Conservation (phyloP, 306 rosid genomes). For the Pterocarpus santalinus region DNA sequence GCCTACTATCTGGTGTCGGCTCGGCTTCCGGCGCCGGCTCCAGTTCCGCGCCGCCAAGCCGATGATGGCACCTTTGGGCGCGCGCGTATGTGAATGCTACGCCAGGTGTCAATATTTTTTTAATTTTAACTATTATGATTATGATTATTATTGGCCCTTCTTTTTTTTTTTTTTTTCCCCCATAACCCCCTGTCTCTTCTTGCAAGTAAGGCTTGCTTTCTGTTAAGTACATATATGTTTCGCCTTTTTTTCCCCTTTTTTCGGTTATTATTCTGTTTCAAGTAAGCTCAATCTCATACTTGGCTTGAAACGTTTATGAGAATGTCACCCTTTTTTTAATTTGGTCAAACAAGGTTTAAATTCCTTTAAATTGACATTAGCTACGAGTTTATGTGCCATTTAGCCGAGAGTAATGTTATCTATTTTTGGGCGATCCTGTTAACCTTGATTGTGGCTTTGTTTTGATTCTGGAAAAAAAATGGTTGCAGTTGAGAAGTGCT, state of each 20-base stretch:
- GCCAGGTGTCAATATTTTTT: constrained; percentile 47
- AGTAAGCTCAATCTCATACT: constrained; percentile 43
- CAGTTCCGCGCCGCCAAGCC: constrained; percentile 52
- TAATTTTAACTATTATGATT: no score
- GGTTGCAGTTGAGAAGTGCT: constrained; percentile 11
- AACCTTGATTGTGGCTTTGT: constrained; percentile 2
- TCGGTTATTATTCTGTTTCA: background rate
- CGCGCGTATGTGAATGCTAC: constrained; percentile 18
- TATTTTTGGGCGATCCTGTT: background rate
- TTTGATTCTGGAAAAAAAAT: background rate
- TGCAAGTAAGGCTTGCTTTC: constrained; percentile 43
- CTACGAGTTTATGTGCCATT: background rate
- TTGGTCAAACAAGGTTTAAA: background rate
- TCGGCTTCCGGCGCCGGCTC: constrained; percentile 53
- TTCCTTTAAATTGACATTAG: background rate
- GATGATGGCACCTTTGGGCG: constrained; percentile 50
- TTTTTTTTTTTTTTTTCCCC: background rate
- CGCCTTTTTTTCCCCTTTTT: background rate
- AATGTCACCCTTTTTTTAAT: background rate
- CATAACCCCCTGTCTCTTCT: background rate
- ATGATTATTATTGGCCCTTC: background rate
- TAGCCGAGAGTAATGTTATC: background rate
- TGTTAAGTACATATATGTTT: constrained; percentile 60
- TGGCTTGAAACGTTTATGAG: background rate
- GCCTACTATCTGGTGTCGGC: constrained; percentile 51